A percentile compares a stretch with the other conserved stretches of the same genome.
These are phyloP conservation scores for Mycogone perniciosa DNA, from an alignment of 2,329 filamentous ascomycete genomes.

Conservation along the genomic window DNA sequence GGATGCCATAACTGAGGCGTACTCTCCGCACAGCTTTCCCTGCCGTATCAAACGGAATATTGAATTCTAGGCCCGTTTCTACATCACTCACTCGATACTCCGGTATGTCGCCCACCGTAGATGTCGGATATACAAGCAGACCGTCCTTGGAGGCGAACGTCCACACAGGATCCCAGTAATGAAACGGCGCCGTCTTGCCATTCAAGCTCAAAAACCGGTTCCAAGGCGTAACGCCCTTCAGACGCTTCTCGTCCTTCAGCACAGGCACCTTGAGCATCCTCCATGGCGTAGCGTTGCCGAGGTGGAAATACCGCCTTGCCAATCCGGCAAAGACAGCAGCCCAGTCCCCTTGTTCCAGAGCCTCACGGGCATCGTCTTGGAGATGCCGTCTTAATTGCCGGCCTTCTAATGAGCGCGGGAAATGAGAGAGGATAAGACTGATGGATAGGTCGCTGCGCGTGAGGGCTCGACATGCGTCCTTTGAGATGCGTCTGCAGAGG, in stretches of 20 bases:
- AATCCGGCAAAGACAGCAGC: slow-evolving; percentile 41
- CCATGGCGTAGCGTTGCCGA: slow-evolving; percentile 42
- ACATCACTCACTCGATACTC: slow-evolving; percentile 46
- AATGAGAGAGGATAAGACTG: slow-evolving; percentile 43
- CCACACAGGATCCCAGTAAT: slow-evolving; percentile 46
- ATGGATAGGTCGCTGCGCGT: slow-evolving; percentile 39
- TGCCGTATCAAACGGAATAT: slow-evolving; percentile 44
- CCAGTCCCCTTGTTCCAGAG: slow-evolving; percentile 29
- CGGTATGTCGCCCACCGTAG: slow-evolving; percentile 4
- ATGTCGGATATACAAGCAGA: slow-evolving; percentile 46
- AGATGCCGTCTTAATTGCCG: slow-evolving; percentile 28
- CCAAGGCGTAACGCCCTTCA: slow-evolving; percentile 39
- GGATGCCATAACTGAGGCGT: slow-evolving; percentile 45
- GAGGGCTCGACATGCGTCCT: slow-evolving; percentile 43
- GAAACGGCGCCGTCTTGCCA: slow-evolving; percentile 34
- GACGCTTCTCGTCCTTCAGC: slow-evolving; percentile 15
- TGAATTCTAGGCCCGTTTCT: slow-evolving; percentile 33
- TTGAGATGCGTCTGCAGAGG: slow-evolving; percentile 46
- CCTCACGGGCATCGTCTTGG: slow-evolving; percentile 4
- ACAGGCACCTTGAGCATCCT: slow-evolving; percentile 18
- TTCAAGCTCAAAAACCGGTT: slow-evolving; percentile 37
- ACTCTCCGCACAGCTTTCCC: slow-evolving; percentile 48
- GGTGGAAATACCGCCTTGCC: slow-evolving; percentile 48
- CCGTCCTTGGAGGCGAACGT: slow-evolving; percentile 47
- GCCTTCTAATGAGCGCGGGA: slow-evolving; percentile 47